Conservation (phyloP, 148 eudicot species). For the Dysphania ambrosioides region DNA sequence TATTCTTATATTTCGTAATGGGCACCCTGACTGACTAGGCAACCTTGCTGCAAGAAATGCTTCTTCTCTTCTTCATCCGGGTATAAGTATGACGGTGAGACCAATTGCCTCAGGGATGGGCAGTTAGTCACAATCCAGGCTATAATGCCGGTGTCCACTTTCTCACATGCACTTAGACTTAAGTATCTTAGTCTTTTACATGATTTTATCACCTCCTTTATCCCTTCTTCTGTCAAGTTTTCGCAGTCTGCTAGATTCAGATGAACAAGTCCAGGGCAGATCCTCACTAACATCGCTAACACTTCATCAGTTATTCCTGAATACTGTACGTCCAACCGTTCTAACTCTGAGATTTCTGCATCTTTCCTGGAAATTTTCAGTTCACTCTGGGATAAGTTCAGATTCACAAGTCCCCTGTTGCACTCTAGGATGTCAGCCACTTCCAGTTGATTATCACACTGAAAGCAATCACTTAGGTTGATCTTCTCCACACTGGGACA, state of each 20-base stretch:
- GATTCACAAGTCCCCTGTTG: not conserved
- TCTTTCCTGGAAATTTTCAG: slow-evolving; percentile 14
- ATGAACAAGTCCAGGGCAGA: slow-evolving; percentile 15
- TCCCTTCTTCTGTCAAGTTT: slow-evolving; percentile 27
- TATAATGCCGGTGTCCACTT: slow-evolving; percentile 10
- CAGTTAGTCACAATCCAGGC: slow-evolving; percentile 20
- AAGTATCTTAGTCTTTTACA: slow-evolving; percentile 26
- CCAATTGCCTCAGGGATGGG: slow-evolving; percentile 22
- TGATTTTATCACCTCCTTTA: slow-evolving; percentile 16
- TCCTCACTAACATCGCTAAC: slow-evolving; percentile 16
- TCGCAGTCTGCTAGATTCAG: slow-evolving; percentile 21
- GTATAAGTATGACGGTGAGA: slow-evolving; percentile 17
- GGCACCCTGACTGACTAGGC: slow-evolving; percentile 11
- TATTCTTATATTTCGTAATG: slow-evolving; percentile 3
- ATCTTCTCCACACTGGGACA: slow-evolving; percentile 26
- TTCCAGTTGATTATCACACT: slow-evolving; percentile 1
- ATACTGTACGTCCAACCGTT: slow-evolving; percentile 6
- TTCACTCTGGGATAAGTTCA: not conserved
- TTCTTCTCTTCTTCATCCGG: slow-evolving; percentile 16
- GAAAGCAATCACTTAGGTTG: slow-evolving; percentile 7
- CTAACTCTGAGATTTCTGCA: slow-evolving; percentile 9
- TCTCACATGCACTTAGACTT: slow-evolving; percentile 16
- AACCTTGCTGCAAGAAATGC: slow-evolving; percentile 16
- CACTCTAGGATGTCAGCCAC: slow-evolving; percentile 25
- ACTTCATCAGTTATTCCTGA: slow-evolving; percentile 22